phyloP scores from a whole-genome alignment of 1,284 basidiomycete genomes.

The Crepidotus sp. region DNA sequence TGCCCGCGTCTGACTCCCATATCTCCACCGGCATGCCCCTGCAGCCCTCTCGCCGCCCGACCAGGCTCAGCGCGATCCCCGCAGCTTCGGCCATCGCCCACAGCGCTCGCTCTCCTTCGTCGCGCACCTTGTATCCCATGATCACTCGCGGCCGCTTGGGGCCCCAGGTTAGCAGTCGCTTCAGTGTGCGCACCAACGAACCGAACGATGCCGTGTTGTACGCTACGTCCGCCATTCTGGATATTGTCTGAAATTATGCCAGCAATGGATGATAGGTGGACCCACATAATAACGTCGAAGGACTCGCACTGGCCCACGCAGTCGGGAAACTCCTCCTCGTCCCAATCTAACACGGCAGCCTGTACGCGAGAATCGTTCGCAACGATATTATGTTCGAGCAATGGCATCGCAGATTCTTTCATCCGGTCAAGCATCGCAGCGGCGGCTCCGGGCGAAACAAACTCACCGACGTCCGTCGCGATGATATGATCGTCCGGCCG shows the following conservation, averaged over 20 bases:
- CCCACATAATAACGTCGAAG: slow-evolving; percentile 53
- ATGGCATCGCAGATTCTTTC: slow-evolving; percentile 69
- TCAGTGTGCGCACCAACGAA: slow-evolving; percentile 50
- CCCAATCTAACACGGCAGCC: slow-evolving; percentile 64
- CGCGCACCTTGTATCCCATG: slow-evolving; percentile 78
- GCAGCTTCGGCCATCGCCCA: slow-evolving; percentile 53
- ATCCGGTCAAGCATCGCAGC: neutral
- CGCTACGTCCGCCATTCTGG: slow-evolving; percentile 82
- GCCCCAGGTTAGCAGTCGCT: slow-evolving; percentile 31
- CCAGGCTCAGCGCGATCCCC: slow-evolving; percentile 44
- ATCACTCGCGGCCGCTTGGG: slow-evolving; percentile 41
- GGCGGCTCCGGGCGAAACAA: neutral
- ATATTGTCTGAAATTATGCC: neutral
- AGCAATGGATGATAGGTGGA: slow-evolving; percentile 13
- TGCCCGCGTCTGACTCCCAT: no score
- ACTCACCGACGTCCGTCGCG: slow-evolving; percentile 69
- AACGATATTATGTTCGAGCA: slow-evolving; percentile 64
- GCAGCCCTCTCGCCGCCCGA: slow-evolving; percentile 47
- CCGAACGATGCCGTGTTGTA: slow-evolving; percentile 84
- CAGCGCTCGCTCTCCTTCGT: slow-evolving; percentile 60
- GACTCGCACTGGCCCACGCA: slow-evolving; percentile 29
- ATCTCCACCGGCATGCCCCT: slow-evolving; percentile 62
- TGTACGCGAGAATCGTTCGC: slow-evolving; percentile 36
- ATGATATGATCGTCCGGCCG: slow-evolving; percentile 42
- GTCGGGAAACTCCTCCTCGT: slow-evolving; percentile 50